Percentiles rank a stretch among this genome's conserved stretches.
Evolutionary conservation across 2,329 filamentous ascomycete genomes (phyloP).

Genomic region (Cercospora canescens): DNA sequence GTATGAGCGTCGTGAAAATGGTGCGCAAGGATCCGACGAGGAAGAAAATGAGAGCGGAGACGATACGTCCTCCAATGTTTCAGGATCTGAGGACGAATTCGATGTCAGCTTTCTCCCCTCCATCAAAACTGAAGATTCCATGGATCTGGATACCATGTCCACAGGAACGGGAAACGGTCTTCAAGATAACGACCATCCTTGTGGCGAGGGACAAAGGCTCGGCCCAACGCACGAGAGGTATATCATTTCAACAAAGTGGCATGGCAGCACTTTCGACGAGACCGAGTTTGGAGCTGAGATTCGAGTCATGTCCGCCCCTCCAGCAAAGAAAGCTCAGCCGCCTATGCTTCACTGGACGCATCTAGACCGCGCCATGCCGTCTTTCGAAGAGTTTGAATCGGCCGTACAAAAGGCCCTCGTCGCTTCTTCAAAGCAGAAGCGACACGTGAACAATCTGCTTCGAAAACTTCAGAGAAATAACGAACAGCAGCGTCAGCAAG

Average conservation of each 20-base stretch:
- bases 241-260: conserved; percentile 8
- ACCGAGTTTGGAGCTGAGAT: conserved; percentile 7
- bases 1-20: background rate
- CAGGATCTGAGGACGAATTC: background rate
- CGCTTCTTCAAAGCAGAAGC: background rate
- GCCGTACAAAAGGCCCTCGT: background rate
- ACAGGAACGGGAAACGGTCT: background rate
- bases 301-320: conserved; percentile 1
- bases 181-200: background rate
- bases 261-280: conserved; percentile 11
- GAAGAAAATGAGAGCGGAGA: background rate
- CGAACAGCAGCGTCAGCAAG: conserved; percentile 20
- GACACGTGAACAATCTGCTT: conserved; percentile 13
- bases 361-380: conserved; percentile 14
- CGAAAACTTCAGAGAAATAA: conserved; percentile 14
- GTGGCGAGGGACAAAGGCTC: background rate
- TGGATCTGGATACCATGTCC: background rate
- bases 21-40: background rate
- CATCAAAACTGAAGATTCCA: background rate
- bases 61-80: background rate
- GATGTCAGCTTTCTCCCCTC: conserved; percentile 5
- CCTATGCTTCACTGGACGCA: conserved; percentile 15
- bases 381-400: conserved; percentile 18
- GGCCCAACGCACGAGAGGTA: background rate
- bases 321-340: background rate